Evolutionary conservation across 352 stramenopile genomes (phyloP).

Genomic region (Globisporangium carolinianum): DNA sequence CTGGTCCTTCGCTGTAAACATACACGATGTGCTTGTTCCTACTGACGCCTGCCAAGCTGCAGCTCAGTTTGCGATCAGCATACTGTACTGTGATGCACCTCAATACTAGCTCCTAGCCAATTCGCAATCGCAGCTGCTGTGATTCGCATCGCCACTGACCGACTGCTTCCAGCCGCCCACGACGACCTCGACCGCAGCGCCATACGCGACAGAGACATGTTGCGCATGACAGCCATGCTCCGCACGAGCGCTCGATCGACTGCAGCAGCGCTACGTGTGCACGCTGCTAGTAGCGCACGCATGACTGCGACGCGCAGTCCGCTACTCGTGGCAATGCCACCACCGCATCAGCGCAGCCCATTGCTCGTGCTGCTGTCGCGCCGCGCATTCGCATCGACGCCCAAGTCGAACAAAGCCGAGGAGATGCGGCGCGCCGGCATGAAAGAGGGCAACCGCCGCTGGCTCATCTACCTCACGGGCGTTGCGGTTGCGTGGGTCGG

Average conservation of each 20-base stretch:
- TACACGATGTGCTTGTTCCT: too few species aligned
- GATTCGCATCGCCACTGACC: background rate
- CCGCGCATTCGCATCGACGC: constrained; percentile 38
- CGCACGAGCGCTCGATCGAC: background rate
- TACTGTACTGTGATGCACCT: background rate
- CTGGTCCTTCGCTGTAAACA: too few species aligned
- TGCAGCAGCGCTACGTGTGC: background rate
- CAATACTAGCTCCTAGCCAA: background rate
- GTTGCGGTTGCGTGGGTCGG: constrained; percentile 92
- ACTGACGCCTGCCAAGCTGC: background rate
- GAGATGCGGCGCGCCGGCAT: constrained; percentile 40
- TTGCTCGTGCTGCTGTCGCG: constrained; percentile 8
- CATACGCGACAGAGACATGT: constrained; percentile 8
- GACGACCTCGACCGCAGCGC: too few species aligned
- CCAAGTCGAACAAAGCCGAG: constrained; percentile 32
- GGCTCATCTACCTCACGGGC: constrained; percentile 91
- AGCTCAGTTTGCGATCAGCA: background rate
- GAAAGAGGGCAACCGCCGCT: constrained; percentile 86
- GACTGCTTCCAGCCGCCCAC: too few species aligned
- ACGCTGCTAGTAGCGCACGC: background rate
- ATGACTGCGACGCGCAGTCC: background rate
- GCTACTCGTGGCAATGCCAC: too few species aligned
- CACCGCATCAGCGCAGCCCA: constrained; percentile 1
- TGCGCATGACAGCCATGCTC: constrained; percentile 4
- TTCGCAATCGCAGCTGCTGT: background rate